These are phyloP conservation scores for Cocos nucifera DNA, from an alignment of 176 grass and related monocot genomes.

Conservation along the genomic window DNA sequence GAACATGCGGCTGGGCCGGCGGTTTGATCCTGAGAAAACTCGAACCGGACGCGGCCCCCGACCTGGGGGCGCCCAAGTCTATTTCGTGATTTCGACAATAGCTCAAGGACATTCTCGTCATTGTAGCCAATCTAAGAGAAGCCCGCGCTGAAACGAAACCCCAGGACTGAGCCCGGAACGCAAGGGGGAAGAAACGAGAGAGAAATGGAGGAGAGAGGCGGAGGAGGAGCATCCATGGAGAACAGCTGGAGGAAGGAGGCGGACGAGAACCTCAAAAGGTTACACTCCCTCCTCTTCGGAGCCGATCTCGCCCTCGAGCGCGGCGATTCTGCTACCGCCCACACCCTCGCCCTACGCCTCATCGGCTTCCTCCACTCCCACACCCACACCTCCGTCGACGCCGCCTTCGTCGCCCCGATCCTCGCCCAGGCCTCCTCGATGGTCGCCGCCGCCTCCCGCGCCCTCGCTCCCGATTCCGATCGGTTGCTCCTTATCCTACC, in stretches of 20 bases:
- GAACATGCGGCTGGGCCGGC: too few species aligned
- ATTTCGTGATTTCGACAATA: too few species aligned
- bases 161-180: too few species aligned
- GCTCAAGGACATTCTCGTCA: too few species aligned
- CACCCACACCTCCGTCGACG: constrained; percentile 9
- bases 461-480: constrained; percentile 46
- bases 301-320: constrained; percentile 54
- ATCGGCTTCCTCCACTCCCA: constrained; percentile 79
- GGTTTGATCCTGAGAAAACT: too few species aligned
- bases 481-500: constrained; percentile 28
- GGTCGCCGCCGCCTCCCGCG: constrained; percentile 41
- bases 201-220: too few species aligned
- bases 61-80: too few species aligned
- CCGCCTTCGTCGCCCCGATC: constrained; percentile 47
- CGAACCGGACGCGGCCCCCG: too few species aligned
- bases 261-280: constrained; percentile 33
- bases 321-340: constrained; percentile 44
- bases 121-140: too few species aligned
- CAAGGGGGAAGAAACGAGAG: too few species aligned
- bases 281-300: constrained; percentile 74
- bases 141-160: too few species aligned
- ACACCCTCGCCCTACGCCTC: constrained; percentile 65
- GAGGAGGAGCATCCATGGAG: too few species aligned
- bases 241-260: constrained; percentile 60
- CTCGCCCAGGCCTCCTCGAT: constrained; percentile 35